Conservation (phyloP, 257 asterid genomes). For the Jacaranda mimosifolia region DNA sequence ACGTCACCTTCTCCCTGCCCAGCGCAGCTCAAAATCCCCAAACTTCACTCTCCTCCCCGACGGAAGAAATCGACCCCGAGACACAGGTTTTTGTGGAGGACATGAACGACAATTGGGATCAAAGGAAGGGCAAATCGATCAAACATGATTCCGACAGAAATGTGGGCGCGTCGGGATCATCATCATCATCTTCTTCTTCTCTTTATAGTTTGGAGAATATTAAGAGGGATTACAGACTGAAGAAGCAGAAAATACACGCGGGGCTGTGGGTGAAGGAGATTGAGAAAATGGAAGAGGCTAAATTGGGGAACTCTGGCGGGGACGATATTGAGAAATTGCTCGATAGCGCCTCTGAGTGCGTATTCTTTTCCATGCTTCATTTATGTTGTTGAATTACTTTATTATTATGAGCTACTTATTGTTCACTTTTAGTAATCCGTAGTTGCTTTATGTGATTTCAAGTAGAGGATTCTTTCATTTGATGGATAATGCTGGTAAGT, state of each 20-base stretch:
- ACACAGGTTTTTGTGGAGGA: conserved; percentile 95
- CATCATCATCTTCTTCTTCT: conserved; percentile 35
- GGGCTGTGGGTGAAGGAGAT: conserved; percentile 94
- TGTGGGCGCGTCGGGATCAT: conserved; percentile 25
- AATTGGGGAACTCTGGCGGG: conserved; percentile 68
- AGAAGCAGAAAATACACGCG: conserved; percentile 89
- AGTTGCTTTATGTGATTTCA: conserved; percentile 18
- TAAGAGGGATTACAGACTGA: conserved; percentile 83
- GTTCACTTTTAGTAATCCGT: not conserved
- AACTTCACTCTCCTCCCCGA: conserved; percentile 29
- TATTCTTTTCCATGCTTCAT: not conserved
- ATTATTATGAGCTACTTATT: not conserved
- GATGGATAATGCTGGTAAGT: not conserved
- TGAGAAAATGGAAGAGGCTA: conserved; percentile 91
- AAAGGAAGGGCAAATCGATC: conserved; percentile 76
- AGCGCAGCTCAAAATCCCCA: conserved; percentile 38
- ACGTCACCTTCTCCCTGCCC: conserved; percentile 68
- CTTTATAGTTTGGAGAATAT: conserved; percentile 79
- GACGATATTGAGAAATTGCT: conserved; percentile 86
- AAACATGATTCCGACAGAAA: conserved; percentile 33
- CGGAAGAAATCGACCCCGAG: conserved; percentile 63
- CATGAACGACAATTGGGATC: conserved; percentile 95
- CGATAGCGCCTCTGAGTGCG: conserved; percentile 85
- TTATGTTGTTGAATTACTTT: not conserved
- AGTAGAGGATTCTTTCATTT: conserved; percentile 1